Conservation (phyloP, 176 grass and related monocot genomes). For the Paspalum vaginatum region DNA sequence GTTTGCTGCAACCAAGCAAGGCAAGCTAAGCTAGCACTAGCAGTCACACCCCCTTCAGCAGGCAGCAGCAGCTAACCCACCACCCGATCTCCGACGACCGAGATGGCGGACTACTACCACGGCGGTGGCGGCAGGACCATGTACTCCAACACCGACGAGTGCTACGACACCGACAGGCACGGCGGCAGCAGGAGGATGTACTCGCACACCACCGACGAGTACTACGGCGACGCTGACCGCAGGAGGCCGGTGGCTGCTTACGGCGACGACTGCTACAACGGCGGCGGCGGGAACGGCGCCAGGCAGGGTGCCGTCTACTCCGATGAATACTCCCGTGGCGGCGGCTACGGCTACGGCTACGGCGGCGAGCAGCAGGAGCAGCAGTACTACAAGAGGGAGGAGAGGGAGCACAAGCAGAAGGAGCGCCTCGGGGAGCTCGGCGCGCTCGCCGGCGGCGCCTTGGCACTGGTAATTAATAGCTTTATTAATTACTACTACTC, state of each 20-base stretch:
- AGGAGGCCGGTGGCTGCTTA: background rate
- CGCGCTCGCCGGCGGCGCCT: conserved; percentile 53
- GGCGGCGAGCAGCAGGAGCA: conserved; percentile 9
- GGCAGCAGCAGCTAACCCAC: too few relatives aligned
- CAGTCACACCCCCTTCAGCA: too few relatives aligned
- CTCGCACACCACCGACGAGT: conserved; percentile 40
- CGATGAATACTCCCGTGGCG: conserved; percentile 23
- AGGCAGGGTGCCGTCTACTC: conserved; percentile 27
- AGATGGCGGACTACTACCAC: conserved; percentile 41
- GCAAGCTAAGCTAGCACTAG: too few relatives aligned
- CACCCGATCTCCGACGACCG: background rate
- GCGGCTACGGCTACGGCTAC: background rate
- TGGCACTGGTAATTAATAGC: conserved; percentile 49
- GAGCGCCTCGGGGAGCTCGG: conserved; percentile 73
- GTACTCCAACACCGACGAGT: conserved; percentile 42
- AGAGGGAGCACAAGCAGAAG: conserved; percentile 68
- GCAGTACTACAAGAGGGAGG: conserved; percentile 60
- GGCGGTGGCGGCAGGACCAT: conserved; percentile 22
- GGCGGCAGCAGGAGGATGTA: conserved; percentile 18
- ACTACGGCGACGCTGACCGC: background rate
- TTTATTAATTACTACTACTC: too few relatives aligned
- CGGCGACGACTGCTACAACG: conserved; percentile 19
- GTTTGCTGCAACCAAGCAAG: background rate
- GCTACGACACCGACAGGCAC: conserved; percentile 29
- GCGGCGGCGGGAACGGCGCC: conserved; percentile 8